Evolutionary conservation across 805 yeast species (phyloP).

Genomic region (Sugiyamaella americana): DNA sequence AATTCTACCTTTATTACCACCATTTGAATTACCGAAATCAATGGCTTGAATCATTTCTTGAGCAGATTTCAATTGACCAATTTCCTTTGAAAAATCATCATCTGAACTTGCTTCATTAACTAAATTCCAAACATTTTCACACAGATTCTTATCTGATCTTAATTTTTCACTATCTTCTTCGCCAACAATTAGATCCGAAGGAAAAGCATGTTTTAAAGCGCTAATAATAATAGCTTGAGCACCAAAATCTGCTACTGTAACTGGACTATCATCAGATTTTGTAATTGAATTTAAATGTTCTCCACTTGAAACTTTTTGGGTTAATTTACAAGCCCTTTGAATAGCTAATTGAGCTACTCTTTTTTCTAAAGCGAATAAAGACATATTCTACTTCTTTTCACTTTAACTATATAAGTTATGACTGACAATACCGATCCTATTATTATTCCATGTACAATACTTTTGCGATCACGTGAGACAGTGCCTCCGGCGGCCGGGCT

Average conservation of each 20-base stretch:
- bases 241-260: constrained; percentile 90
- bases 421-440: no score
- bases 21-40: constrained; percentile 73
- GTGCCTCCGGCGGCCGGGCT: neutral
- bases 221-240: constrained; percentile 90
- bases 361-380: constrained; percentile 41
- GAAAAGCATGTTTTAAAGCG: constrained; percentile 73
- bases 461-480: no score
- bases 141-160: constrained; percentile 44
- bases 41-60: constrained; percentile 56
- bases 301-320: constrained; percentile 46
- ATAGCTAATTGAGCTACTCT: constrained; percentile 85
- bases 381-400: neutral
- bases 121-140: constrained; percentile 51
- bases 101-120: constrained; percentile 44
- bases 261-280: constrained; percentile 89
- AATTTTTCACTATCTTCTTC: constrained; percentile 83
- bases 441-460: no score
- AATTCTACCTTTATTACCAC: constrained; percentile 73
- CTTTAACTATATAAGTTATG: neutral
- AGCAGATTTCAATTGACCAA: constrained; percentile 30
- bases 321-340: constrained; percentile 73
- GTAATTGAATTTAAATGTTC: constrained; percentile 44
- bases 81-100: constrained; percentile 33
- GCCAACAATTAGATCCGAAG: constrained; percentile 81